phyloP scores from a whole-genome alignment of 2,329 filamentous ascomycete species.

The Orbilia javanica region DNA sequence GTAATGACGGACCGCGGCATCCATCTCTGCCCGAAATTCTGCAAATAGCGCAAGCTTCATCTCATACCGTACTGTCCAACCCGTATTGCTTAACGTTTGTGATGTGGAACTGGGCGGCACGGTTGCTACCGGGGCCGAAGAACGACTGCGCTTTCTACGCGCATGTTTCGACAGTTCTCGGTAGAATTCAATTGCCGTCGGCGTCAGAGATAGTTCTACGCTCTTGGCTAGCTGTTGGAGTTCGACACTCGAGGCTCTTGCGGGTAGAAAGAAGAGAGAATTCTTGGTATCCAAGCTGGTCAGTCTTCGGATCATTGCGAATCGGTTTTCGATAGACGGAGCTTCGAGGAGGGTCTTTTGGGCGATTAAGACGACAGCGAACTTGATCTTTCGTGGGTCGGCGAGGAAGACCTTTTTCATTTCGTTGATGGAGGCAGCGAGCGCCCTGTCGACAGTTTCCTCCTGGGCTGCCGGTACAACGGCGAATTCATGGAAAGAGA shows the following conservation, averaged over 20 bases:
- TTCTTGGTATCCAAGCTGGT: constrained; percentile 85
- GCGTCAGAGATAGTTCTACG: constrained; percentile 79
- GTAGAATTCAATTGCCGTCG: constrained; percentile 87
- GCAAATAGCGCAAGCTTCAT: constrained; percentile 92
- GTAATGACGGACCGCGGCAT: constrained; percentile 85
- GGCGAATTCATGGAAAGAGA: constrained; percentile 77
- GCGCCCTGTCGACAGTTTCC: constrained; percentile 84
- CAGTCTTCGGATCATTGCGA: constrained; percentile 81
- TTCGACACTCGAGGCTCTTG: constrained; percentile 78
- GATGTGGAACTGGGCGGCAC: constrained; percentile 87
- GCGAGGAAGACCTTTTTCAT: constrained; percentile 75
- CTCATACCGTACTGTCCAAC: constrained; percentile 95
- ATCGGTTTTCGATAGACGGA: constrained; percentile 77
- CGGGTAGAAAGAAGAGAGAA: constrained; percentile 83
- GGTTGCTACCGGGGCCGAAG: constrained; percentile 82
- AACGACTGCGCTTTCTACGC: constrained; percentile 85
- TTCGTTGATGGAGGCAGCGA: constrained; percentile 87
- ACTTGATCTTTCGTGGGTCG: constrained; percentile 71
- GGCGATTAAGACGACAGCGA: constrained; percentile 82
- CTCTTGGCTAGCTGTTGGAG: constrained; percentile 79
- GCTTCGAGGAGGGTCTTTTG: constrained; percentile 73
- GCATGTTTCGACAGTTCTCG: constrained; percentile 92
- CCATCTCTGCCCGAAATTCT: constrained; percentile 93
- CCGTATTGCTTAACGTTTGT: constrained; percentile 83
- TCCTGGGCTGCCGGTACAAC: constrained; percentile 78